A percentile compares a stretch with the other conserved stretches of the same genome.
phyloP scores from a whole-genome alignment of 441 rosid species.

The Pelargonium fulgidum region DNA sequence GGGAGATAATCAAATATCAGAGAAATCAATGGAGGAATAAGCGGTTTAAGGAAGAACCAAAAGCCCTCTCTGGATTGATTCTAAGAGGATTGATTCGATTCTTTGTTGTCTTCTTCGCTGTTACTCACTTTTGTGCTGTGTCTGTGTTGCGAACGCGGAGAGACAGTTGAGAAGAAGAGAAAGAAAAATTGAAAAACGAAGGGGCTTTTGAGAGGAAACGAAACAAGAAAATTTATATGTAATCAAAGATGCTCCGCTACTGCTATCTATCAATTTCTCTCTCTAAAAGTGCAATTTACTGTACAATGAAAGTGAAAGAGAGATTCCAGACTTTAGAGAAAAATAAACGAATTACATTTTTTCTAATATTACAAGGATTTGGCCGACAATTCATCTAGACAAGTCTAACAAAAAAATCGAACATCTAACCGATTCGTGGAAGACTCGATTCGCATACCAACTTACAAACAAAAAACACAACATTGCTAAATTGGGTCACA shows the following conservation, averaged over 20 bases:
- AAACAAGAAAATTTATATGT: not conserved
- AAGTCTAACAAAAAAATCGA: too few species aligned
- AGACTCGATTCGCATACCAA: too few species aligned
- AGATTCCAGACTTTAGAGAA: too few species aligned
- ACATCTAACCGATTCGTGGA: too few species aligned
- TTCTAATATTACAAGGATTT: too few species aligned
- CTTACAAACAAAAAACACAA: too few species aligned
- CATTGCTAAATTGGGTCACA: too few species aligned
- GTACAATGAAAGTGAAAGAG: not conserved
- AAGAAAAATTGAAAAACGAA: not conserved
- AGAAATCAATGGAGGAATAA: not conserved
- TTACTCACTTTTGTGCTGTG: constrained; percentile 14
- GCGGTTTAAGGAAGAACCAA: not conserved
- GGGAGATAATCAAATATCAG: not conserved
- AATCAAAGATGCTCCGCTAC: too few species aligned
- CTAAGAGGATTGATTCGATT: not conserved
- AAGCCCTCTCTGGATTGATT: not conserved
- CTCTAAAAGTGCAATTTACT: not conserved
- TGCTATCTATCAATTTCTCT: not conserved
- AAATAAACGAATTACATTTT: too few species aligned
- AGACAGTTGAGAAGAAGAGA: constrained; percentile 35
- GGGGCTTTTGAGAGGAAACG: not conserved
- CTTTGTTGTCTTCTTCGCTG: too few species aligned
- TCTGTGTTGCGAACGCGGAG: constrained; percentile 46
- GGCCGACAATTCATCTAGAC: too few species aligned